These are phyloP conservation scores for Centaurea solstitialis DNA, from an alignment of 129 eudicot genomes.

Conservation along the genomic window DNA sequence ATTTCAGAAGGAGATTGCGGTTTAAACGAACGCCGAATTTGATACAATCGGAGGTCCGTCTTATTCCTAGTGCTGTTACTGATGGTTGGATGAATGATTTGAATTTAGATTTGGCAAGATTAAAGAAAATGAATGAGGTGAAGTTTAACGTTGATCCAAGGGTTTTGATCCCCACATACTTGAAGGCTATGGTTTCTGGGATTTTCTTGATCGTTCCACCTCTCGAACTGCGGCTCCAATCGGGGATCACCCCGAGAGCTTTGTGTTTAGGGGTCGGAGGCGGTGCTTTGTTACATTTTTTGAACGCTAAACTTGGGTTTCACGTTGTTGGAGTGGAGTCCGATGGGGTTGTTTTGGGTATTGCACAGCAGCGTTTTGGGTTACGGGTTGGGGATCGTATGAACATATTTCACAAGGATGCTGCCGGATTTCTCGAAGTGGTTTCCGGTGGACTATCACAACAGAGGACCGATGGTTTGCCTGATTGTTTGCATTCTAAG, in stretches of 20 bases:
- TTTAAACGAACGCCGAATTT: conserved; percentile 89
- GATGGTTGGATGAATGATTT: background rate
- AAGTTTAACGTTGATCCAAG: conserved; percentile 50
- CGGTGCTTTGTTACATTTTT: conserved; percentile 75
- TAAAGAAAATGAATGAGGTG: conserved; percentile 29
- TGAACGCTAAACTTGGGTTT: conserved; percentile 48
- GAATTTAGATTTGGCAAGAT: conserved; percentile 16
- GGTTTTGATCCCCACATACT: conserved; percentile 74
- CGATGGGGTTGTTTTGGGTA: conserved; percentile 69
- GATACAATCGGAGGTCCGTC: conserved; percentile 59
- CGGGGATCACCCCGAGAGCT: conserved; percentile 50
- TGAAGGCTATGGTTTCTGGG: conserved; percentile 85
- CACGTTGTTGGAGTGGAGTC: conserved; percentile 83
- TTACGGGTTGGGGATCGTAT: conserved; percentile 36
- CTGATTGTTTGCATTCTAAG: conserved; percentile 22
- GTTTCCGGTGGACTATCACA: conserved; percentile 3
- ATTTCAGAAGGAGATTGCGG: conserved; percentile 78
- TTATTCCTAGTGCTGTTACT: conserved; percentile 26
- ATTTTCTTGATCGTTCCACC: conserved; percentile 44
- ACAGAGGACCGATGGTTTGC: background rate
- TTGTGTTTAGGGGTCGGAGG: conserved; percentile 96
- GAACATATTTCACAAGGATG: conserved; percentile 58
- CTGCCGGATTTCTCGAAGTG: conserved; percentile 39
- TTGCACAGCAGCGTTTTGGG: conserved; percentile 65
- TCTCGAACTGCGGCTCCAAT: conserved; percentile 34